A percentile compares a stretch with the other conserved stretches of the same genome.
These are phyloP conservation scores for Microcos paniculata DNA, from an alignment of 345 rosid species.

Conservation along the genomic window DNA sequence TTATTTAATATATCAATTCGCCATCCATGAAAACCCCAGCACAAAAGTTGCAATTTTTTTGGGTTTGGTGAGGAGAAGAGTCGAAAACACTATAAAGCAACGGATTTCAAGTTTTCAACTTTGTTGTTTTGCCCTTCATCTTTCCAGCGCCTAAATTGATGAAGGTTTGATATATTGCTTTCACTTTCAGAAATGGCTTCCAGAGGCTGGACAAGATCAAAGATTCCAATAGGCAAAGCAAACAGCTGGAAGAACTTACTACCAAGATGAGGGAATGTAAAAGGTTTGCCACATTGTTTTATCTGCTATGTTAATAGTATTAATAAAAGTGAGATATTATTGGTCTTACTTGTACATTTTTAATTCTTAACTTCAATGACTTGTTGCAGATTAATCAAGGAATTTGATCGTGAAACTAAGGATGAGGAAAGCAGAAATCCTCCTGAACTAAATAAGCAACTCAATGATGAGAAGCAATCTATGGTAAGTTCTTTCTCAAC, in stretches of 20 bases:
- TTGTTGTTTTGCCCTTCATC: not conserved
- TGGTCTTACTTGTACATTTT: not conserved
- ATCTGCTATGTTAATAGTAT: not conserved
- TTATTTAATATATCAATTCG: no score
- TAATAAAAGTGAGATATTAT: not conserved
- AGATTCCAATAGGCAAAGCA: slow-evolving; percentile 90
- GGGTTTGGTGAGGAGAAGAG: no score
- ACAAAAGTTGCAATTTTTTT: no score
- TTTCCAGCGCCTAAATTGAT: not conserved
- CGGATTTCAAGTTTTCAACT: not conserved
- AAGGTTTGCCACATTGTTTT: slow-evolving; percentile 40
- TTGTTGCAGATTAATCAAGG: slow-evolving; percentile 76
- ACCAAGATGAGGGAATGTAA: slow-evolving; percentile 97
- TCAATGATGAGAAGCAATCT: slow-evolving; percentile 97
- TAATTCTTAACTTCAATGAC: slow-evolving; percentile 1
- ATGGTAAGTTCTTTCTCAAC: slow-evolving; percentile 53
- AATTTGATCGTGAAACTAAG: slow-evolving; percentile 85
- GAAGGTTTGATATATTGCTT: not conserved
- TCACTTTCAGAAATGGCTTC: slow-evolving; percentile 84
- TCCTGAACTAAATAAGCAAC: slow-evolving; percentile 76
- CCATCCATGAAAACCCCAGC: no score
- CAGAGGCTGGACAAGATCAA: slow-evolving; percentile 93
- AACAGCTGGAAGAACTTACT: slow-evolving; percentile 95
- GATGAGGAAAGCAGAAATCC: slow-evolving; percentile 79
- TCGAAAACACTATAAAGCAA: no score